Percentiles rank a stretch among this genome's conserved stretches.
phyloP scores from a whole-genome alignment of 495 filamentous ascomycete species.

The Hyaloscypha hepaticicola region DNA sequence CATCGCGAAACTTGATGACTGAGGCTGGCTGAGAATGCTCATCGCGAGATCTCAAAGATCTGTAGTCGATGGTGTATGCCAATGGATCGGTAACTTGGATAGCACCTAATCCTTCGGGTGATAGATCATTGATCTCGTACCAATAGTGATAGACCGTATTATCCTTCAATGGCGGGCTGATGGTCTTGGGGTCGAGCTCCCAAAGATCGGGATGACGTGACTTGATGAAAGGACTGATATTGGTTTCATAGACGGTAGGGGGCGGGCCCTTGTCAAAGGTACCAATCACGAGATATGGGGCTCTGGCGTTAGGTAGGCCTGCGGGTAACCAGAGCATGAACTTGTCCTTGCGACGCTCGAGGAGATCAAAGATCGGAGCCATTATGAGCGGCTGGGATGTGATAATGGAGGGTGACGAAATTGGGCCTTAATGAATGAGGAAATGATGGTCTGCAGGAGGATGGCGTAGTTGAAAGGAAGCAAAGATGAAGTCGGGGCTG shows the following conservation, averaged over 20 bases:
- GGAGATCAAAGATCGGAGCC: conserved; percentile 25
- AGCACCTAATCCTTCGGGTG: conserved; percentile 17
- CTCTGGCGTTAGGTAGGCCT: not conserved
- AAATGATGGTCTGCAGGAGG: no score
- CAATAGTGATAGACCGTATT: conserved; percentile 33
- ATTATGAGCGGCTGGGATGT: not conserved
- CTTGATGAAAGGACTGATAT: conserved; percentile 10
- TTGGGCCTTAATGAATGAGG: no score
- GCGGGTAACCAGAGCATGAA: conserved; percentile 35
- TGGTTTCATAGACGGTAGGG: conserved; percentile 1
- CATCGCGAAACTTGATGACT: conserved; percentile 33
- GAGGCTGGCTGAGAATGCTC: conserved; percentile 29
- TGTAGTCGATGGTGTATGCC: conserved; percentile 36
- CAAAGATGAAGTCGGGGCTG: not conserved
- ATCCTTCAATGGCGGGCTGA: conserved; percentile 24
- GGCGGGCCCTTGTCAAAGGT: not conserved
- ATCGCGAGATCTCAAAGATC: not conserved
- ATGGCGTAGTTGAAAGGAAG: no score
- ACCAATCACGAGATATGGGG: conserved; percentile 27
- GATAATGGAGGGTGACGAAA: not conserved
- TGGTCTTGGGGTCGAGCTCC: conserved; percentile 27
- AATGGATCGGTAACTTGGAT: conserved; percentile 33
- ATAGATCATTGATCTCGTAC: conserved; percentile 29
- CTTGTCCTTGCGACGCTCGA: conserved; percentile 28
- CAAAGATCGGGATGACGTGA: conserved; percentile 27